Conservation (phyloP, 2,329 filamentous ascomycete genomes). For the Sporothrix humicola region DNA sequence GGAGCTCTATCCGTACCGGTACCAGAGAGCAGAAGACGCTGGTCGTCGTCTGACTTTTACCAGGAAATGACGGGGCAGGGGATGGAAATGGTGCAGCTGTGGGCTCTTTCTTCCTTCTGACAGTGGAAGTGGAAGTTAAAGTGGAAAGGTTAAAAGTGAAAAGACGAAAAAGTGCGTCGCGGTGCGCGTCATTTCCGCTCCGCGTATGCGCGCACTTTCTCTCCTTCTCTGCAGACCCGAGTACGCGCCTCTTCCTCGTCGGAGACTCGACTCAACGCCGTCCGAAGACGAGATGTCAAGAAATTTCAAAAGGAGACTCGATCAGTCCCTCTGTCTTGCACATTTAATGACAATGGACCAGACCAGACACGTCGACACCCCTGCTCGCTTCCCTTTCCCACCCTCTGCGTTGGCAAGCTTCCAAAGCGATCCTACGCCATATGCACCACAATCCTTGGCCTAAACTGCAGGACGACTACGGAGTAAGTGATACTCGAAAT, state of each 20-base stretch:
- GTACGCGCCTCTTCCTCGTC: background rate
- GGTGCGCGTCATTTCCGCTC: slow-evolving; percentile 13
- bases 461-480: background rate
- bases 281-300: background rate
- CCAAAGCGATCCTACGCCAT: slow-evolving; percentile 33
- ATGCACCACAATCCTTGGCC: slow-evolving; percentile 10
- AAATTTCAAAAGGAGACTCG: background rate
- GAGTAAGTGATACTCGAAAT: background rate
- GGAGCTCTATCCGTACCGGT: slow-evolving; percentile 7
- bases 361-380: background rate
- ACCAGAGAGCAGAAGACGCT: slow-evolving; percentile 1
- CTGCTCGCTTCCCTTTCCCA: background rate
- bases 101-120: background rate
- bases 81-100: background rate
- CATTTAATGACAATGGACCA: background rate
- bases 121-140: background rate
- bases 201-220: background rate
- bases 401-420: slow-evolving; percentile 32
- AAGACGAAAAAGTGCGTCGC: background rate
- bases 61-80: background rate
- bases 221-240: background rate
- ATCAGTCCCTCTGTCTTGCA: background rate
- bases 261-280: background rate
- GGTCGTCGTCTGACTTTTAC: slow-evolving; percentile 20
- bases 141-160: background rate